phyloP scores from a whole-genome alignment of 2,329 filamentous ascomycete genomes.

The Aotearoamyces nothofagi region DNA sequence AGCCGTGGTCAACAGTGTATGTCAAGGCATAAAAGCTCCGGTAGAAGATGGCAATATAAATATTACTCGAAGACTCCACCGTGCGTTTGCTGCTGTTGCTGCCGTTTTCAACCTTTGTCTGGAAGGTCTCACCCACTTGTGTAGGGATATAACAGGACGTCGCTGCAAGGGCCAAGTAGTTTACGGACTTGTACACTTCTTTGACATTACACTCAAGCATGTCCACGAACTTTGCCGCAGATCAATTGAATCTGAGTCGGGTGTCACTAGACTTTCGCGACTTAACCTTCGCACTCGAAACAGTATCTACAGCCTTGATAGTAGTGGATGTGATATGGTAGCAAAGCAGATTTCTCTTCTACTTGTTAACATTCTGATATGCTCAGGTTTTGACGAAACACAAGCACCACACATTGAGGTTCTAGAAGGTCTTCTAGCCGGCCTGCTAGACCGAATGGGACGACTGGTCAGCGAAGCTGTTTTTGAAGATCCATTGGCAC shows the following conservation, averaged over 20 bases:
- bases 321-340: not conserved
- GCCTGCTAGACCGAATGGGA: constrained; percentile 23
- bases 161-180: constrained; percentile 1
- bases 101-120: constrained; percentile 1
- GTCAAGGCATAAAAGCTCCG: not conserved
- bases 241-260: not conserved
- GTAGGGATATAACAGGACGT: not conserved
- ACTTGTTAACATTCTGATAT: constrained; percentile 4
- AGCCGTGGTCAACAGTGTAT: not conserved
- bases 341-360: not conserved
- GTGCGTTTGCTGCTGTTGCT: not conserved
- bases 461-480: constrained; percentile 22
- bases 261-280: not conserved
- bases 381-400: constrained; percentile 5
- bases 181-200: not conserved
- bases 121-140: constrained; percentile 1
- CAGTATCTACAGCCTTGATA: not conserved
- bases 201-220: not conserved
- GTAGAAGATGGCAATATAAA: not conserved
- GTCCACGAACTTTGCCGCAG: not conserved
- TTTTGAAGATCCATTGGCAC: constrained; percentile 20
- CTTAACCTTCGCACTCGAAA: not conserved
- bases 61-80: not conserved
- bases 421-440: constrained; percentile 25
- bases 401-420: constrained; percentile 17